Base-by-base conservation (phyloP, 179 eudicot species). In the Beta corolliflora region DNA sequence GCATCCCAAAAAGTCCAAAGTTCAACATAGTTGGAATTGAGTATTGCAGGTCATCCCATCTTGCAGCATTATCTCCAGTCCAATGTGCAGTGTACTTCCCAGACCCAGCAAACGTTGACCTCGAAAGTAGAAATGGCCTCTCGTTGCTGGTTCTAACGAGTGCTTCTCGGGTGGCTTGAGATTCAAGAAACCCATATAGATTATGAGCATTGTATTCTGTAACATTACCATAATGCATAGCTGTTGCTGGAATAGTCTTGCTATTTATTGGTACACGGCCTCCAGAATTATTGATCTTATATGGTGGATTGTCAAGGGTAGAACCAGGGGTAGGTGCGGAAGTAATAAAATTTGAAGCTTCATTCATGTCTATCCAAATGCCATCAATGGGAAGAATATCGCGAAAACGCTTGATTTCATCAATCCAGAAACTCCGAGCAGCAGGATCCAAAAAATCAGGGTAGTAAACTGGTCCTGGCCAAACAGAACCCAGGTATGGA, bases 31-130 rank as follows among this genome's bases (percentile, higher is more conserved):
- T 72, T 1, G 98, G 92, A 71, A 94, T 93, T 2, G 93, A 78
- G 69, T 93, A 93, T 2, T 86, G 87, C 77, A 93, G 76, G 75
- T 94, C 98, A 46, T 85, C 79, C 98, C 98, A 94, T 0, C 83
- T 88, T 50, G 97, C 95, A 11, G 92, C 89, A 83, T 90, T 94
- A 67, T 94, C 98, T 52, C 98, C 98, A 12, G 97, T 94, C 98
- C 98, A 94, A 80, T 94, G 98, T 23, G 98, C 98, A 12, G 98
- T 81, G 79, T 90, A 93, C 85, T 84, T 91, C 58, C 97, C 98
- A 7, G 98, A 90, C 15, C 98, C 98, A 45, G 91, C 90, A 71
- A 93, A 93, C 13, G 95, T 94, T 1, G 97, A 94, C 73, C 97
- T 86, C 0, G 88, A 79, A 8, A 94, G 86, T 18, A 94, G 76